Evolutionary conservation across 2,329 filamentous ascomycete species (phyloP), one percentile per base, ranked within the genome.

Genomic region (Bipolaris victoriae): DNA sequence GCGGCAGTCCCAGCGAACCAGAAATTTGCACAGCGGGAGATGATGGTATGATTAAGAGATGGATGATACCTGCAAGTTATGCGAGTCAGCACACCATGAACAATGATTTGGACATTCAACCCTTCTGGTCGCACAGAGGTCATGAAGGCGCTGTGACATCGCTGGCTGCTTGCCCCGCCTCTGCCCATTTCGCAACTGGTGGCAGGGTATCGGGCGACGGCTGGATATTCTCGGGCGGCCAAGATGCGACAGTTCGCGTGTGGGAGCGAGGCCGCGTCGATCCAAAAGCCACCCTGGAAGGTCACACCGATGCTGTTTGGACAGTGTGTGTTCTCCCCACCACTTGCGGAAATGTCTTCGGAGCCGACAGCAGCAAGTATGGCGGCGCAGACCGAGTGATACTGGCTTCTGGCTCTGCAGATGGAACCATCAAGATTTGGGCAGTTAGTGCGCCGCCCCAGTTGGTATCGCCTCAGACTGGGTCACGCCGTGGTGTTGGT

Each of bases 161-260:
- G 41, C 80, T 99, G 24, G 89, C 94, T 0, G 90, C 94, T 3
- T 97, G 92, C 83, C 92, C 92, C 2, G 88, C 92, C 2, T 89
- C 91, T 1, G 90, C 91, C 24, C 95, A 91, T 71, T 97, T 97
- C 74, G 90, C 91, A 7, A 96, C 92, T 16, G 91, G 93, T 35
- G 92, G 93, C 6, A 87, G 93, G 61, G 91, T 91, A 7, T 87
- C 90, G 67, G 94, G 94, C 31, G 95, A 98, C 68, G 95, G 95
- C 26, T 99, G 95, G 95, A 93, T 99, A 64, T 99, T 99, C 77
- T 98, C 94, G 5, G 95, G 95, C 59, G 95, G 95, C 3, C 92
- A 97, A 75, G 95, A 99, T 76, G 88, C 91, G 16, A 96, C 92
- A 6, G 88, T 99, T 36, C 87, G 93, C 29, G 92, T 99, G 0